These are phyloP conservation scores for Candida sp. DNA, from an alignment of 1,139 yeast genomes.

Conservation along the genomic window DNA sequence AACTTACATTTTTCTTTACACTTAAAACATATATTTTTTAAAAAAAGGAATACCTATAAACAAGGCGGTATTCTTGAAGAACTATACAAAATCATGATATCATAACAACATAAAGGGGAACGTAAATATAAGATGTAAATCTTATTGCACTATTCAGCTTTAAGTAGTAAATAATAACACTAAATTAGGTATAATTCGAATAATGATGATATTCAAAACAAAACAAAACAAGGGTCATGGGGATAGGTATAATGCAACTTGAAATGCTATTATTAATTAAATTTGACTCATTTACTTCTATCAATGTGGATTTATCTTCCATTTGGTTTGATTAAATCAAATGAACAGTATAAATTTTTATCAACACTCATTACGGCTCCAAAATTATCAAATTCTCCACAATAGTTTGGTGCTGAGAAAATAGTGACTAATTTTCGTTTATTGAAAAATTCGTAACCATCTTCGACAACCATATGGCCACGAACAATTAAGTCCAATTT, in stretches of 20 bases:
- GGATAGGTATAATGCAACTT: neutral
- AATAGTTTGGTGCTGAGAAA: slow-evolving; percentile 86
- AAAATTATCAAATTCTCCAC: slow-evolving; percentile 89
- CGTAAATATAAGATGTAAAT: neutral
- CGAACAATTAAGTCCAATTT: slow-evolving; percentile 78
- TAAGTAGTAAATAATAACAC: neutral
- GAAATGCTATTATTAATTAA: too few relatives aligned
- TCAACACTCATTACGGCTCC: slow-evolving; percentile 91
- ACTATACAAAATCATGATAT: neutral
- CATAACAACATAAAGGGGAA: neutral
- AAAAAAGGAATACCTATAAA: neutral
- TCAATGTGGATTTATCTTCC: neutral
- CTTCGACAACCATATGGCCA: slow-evolving; percentile 96
- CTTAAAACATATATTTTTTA: neutral
- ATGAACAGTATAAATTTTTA: slow-evolving; percentile 71
- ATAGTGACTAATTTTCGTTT: slow-evolving; percentile 76
- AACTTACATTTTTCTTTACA: neutral
- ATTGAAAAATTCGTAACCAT: slow-evolving; percentile 85
- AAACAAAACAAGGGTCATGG: neutral
- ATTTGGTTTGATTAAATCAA: slow-evolving; percentile 72
- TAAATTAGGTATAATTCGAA: neutral
- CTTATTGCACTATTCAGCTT: neutral
- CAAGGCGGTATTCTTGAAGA: neutral
- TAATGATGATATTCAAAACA: neutral
- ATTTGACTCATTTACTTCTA: neutral